phyloP scores from a whole-genome alignment of 305 asterid genomes.

The Fraxinus albicans region DNA sequence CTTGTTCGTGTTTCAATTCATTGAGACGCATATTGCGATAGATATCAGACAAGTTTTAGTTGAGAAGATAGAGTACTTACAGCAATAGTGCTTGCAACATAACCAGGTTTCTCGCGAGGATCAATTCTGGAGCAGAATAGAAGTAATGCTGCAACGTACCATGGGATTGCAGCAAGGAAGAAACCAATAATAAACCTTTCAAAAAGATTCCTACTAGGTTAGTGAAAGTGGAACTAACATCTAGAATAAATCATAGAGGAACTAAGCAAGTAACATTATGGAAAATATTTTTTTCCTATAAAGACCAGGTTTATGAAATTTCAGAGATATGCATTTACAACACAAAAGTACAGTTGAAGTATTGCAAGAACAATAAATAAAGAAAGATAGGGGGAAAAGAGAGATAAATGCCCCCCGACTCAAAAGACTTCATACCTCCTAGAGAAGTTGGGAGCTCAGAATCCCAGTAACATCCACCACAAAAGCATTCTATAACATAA shows the following conservation, averaged over 20 bases:
- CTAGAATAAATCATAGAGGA: not conserved
- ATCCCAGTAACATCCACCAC: not conserved
- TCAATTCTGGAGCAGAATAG: slow-evolving; percentile 64
- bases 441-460: not conserved
- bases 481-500: not conserved
- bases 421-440: not conserved
- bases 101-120: slow-evolving; percentile 89
- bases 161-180: slow-evolving; percentile 75
- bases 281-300: not conserved
- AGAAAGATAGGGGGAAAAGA: not conserved
- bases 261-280: not conserved
- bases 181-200: slow-evolving; percentile 84
- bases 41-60: not conserved
- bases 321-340: not conserved
- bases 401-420: not conserved
- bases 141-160: slow-evolving; percentile 71
- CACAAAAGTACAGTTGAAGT: not conserved
- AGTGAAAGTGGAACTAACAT: not conserved
- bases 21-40: not conserved
- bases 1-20: not conserved
- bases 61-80: slow-evolving; percentile 48
- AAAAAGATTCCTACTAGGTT: not conserved
- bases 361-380: not conserved
- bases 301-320: not conserved
- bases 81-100: slow-evolving; percentile 61